Evolutionary conservation across 2,329 filamentous ascomycete species (phyloP), one percentile per base, ranked within the genome.

Genomic region (Gnomoniopsis smithogilvyi): DNA sequence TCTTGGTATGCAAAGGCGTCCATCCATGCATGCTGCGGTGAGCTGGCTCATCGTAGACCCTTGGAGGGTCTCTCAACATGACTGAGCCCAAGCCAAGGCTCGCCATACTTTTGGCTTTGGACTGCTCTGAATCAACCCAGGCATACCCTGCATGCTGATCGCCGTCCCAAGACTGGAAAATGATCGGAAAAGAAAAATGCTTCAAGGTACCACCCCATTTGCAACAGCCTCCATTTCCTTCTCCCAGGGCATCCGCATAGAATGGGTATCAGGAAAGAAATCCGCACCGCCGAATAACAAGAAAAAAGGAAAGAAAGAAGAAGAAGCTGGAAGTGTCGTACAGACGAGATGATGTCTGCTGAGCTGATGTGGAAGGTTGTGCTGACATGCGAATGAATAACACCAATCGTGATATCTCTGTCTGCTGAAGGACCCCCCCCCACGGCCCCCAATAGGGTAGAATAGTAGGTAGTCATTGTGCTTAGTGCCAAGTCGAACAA

Each of bases 251-350:
- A 47, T 47, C 46, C 53, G 33, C 33, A 41, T 49, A 2, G 36
- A 47, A 47, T 24, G 53, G 53, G 53, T 56, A 56, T 56, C 53
- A 56, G 24, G 17, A 49, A 48, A 41, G 41, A 45, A 49, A 47
- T 67, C 52, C 55, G 59, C 50, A 30, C 59, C 30, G 47, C 43
- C 38, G 21, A 15, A 52, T 19, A 50, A 53, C 26, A 22, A 22
- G 22, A 46, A 51, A 50, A 46, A 24, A 30, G 4, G 4, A 30
- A 30, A 4, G 26, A 30, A 58, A 54, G 55, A n/a, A 49, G n/a
- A n/a, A n/a, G n/a, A n/a, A n/a, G n/a, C n/a, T 46, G 33, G 52
- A 33, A 56, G 54, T 59, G 50, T 47, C 2, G 56, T 51, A 60
- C 38, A 50, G 30, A n/a, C 51, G 26, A 12, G 38, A 6, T 21